Evolutionary conservation across 176 grass and related monocot genomes (phyloP).

Genomic region (Aegilops speltoides): DNA sequence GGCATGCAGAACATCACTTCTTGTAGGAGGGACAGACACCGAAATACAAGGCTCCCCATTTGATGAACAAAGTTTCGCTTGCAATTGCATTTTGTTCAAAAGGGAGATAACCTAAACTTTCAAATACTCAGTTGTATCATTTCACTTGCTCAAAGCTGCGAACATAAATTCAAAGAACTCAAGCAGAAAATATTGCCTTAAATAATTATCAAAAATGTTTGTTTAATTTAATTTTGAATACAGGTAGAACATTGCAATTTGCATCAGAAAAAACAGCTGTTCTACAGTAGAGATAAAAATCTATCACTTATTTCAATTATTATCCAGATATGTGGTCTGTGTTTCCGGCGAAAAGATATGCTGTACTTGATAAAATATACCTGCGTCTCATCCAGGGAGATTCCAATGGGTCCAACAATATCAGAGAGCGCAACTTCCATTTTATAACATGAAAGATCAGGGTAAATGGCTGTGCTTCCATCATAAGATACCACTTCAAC

Average conservation of each 20-base stretch:
- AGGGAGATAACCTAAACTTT: conserved; percentile 73
- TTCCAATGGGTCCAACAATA: conserved; percentile 80
- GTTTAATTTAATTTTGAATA: conserved; percentile 21
- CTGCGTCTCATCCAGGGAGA: conserved; percentile 65
- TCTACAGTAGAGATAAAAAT: neutral
- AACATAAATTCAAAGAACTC: conserved; percentile 8
- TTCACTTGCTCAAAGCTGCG: conserved; percentile 4
- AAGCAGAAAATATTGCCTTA: neutral
- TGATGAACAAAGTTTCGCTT: conserved; percentile 49
- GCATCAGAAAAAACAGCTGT: neutral
- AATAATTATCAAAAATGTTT: neutral
- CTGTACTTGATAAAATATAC: conserved; percentile 40
- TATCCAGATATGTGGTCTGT: neutral
- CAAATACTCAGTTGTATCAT: conserved; percentile 1
- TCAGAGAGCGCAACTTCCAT: conserved; percentile 87
- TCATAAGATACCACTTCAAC: conserved; percentile 74
- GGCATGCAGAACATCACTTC: conserved; percentile 79
- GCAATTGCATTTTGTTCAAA: conserved; percentile 96
- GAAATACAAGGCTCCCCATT: conserved; percentile 41
- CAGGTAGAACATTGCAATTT: neutral
- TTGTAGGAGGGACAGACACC: conserved; percentile 76
- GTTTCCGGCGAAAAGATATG: neutral
- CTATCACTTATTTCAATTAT: neutral
- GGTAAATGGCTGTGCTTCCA: conserved; percentile 65
- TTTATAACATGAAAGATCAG: conserved; percentile 78